Base-by-base conservation (phyloP, 1,284 basidiomycete genomes). In the Xerocomus nothofagi region DNA sequence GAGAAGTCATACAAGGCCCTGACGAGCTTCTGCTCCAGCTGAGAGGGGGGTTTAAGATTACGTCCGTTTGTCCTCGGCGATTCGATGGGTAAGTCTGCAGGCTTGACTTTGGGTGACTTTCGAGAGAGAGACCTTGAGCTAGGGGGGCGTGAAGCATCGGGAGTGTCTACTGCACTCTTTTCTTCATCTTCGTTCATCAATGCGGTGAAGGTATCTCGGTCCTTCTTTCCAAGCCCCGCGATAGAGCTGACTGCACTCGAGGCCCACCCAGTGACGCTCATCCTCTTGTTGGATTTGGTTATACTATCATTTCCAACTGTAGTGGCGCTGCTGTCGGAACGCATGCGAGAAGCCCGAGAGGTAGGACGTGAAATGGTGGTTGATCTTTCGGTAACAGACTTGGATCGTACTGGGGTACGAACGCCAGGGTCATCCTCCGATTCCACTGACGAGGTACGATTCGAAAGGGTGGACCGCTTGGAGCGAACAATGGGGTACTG, bases 1-100 rank as follows among this genome's bases (percentile, higher is more conserved):
- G 73, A 69, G 65, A 90, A 93, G 62, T 89, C 86, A 61, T 86
- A 82, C 54, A 88, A 60, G 0, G 88, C 91, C 42, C 81, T 78
- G 44, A 88, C 84, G 18, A 79, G 51, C 64, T 82, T 88, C 61
- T 65, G 73, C 39, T 73, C 75, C 39, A 73, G 71, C 46, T 71
- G 64, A 6, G 77, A 79, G 24, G 71, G 71, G 0, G 73, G 71
- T 54, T 79, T 82, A 37, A 78, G 58, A 32, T 79, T 76, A 11
- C 76, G 75, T 2, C 71, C 56, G 3, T 77, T 65, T 4, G 69
- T 62, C 53, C 69, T 74, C 5, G 77, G 72, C 15, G 74, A 47
- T n/a, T 58, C 61, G 23, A 49, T 38, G 4, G 69, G 39, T 39
- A 67, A 67, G 41, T 75, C 70, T 47, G 63, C 70, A 21, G 71